phyloP scores from a whole-genome alignment of 176 grass and related monocot species.

The Cymbopogon citratus region DNA sequence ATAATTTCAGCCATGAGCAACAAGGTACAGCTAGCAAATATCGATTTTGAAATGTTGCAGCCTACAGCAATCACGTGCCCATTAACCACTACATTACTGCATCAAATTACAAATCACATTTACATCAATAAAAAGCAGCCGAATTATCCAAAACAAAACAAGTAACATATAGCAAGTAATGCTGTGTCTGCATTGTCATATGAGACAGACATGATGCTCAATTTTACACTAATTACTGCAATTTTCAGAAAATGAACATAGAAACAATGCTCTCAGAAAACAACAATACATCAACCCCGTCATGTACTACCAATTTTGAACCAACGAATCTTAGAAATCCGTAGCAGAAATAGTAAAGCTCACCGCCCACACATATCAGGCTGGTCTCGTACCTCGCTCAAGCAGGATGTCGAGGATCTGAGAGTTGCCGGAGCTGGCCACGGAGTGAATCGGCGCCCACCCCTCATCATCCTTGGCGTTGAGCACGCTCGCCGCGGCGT shows the following conservation, averaged over 20 bases:
- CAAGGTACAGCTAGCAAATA: too few relatives aligned
- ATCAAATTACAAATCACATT: background rate
- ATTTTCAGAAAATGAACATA: background rate
- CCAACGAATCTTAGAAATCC: background rate
- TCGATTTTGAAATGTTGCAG: background rate
- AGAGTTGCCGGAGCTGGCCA: constrained; percentile 62
- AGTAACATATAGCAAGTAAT: background rate
- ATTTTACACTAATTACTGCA: background rate
- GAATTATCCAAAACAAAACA: background rate
- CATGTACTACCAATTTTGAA: background rate
- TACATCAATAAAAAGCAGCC: background rate
- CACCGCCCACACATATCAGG: background rate
- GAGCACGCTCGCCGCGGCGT: constrained; percentile 44
- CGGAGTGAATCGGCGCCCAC: constrained; percentile 86
- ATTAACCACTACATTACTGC: background rate
- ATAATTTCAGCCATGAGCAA: too few relatives aligned
- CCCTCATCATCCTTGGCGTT: constrained; percentile 88
- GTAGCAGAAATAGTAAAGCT: background rate
- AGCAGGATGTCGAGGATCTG: constrained; percentile 66
- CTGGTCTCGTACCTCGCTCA: constrained; percentile 42
- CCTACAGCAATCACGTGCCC: background rate
- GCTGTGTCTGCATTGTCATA: background rate
- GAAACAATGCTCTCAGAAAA: background rate
- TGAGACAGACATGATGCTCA: background rate
- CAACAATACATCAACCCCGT: background rate